A percentile compares a stretch with the other conserved stretches of the same genome.
Evolutionary conservation across 306 rosid genomes (phyloP).

Genomic region (Alnus rubra): DNA sequence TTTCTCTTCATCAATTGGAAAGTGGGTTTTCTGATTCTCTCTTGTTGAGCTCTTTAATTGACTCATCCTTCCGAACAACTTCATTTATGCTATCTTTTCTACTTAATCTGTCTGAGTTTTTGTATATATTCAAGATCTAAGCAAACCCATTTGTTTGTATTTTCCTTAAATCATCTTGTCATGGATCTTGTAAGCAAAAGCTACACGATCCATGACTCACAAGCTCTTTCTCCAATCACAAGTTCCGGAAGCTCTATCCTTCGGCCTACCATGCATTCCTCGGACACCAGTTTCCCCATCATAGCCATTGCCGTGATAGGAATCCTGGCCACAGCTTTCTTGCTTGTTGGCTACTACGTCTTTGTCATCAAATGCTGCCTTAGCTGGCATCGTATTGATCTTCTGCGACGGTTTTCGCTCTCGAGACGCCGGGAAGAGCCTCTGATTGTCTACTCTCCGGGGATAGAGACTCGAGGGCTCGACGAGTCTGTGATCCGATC

Average conservation of each 20-base stretch:
- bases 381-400: slow-evolving; percentile 89
- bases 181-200: slow-evolving; percentile 30
- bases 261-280: slow-evolving; percentile 33
- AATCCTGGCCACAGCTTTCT: slow-evolving; percentile 82
- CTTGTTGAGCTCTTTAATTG: neutral
- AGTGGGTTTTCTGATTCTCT: no score
- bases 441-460: slow-evolving; percentile 35
- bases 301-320: slow-evolving; percentile 90
- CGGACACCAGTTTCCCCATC: slow-evolving; percentile 74
- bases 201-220: no score
- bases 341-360: slow-evolving; percentile 84
- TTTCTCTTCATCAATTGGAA: neutral
- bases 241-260: no score
- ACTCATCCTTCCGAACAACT: neutral
- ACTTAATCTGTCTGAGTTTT: neutral
- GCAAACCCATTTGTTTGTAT: slow-evolving; percentile 29
- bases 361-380: slow-evolving; percentile 98
- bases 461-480: slow-evolving; percentile 52
- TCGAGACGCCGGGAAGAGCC: slow-evolving; percentile 51
- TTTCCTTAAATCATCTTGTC: slow-evolving; percentile 16
- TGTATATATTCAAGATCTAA: slow-evolving; percentile 49
- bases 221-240: no score
- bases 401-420: slow-evolving; percentile 68
- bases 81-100: neutral
- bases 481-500: slow-evolving; percentile 78